Evolutionary conservation across 2,329 filamentous ascomycete genomes (phyloP).

Genomic region (Trichophyton simii): DNA sequence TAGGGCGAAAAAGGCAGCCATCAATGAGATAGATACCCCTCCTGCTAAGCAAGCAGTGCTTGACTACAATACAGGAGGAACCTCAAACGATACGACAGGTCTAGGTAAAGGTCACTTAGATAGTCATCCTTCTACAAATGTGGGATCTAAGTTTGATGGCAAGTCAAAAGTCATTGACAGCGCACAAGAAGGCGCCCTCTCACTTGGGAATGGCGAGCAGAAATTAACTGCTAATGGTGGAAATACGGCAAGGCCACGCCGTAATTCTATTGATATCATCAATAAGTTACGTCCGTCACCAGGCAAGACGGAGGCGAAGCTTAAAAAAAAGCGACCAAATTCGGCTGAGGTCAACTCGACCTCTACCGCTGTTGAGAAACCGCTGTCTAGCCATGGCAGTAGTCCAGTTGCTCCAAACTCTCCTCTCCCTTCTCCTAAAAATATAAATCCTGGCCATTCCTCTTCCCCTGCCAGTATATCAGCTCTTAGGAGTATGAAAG

Average conservation of each 20-base stretch:
- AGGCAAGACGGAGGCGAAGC: background rate
- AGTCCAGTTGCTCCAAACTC: background rate
- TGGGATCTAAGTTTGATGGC: background rate
- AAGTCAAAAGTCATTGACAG: background rate
- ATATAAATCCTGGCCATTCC: background rate
- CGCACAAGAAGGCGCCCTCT: background rate
- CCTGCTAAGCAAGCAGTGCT: background rate
- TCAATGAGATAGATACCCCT: background rate
- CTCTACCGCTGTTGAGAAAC: background rate
- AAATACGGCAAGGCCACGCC: background rate
- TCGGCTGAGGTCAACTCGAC: background rate
- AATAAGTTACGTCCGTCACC: slow-evolving; percentile 6
- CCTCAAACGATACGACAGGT: too few species aligned
- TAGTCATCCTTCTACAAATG: background rate
- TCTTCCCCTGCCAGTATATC: background rate
- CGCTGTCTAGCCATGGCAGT: background rate
- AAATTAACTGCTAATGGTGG: background rate
- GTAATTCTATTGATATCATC: slow-evolving; percentile 9
- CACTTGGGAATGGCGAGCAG: background rate
- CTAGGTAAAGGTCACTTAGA: background rate
- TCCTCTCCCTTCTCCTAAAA: background rate
- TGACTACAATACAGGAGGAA: background rate
- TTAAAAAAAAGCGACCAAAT: slow-evolving; percentile 1
- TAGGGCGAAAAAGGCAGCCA: slow-evolving; percentile 6
- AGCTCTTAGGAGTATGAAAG: background rate